These are phyloP conservation scores for Cruciata laevipes DNA, from an alignment of 257 asterid genomes.

Conservation along the genomic window DNA sequence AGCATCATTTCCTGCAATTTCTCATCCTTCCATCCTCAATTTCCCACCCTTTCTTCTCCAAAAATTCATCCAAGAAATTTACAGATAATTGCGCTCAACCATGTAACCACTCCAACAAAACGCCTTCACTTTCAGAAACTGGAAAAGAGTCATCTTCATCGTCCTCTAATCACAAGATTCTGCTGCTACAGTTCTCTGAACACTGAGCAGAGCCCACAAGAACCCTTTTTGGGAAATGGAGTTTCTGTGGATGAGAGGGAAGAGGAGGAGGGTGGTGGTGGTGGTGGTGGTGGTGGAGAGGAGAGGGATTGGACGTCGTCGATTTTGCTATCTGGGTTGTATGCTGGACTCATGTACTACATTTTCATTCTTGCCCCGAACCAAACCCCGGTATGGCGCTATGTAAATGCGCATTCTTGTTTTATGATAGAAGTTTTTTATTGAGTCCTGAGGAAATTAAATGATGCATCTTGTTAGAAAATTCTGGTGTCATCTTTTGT, in stretches of 20 bases:
- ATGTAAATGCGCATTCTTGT: not conserved
- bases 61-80: conserved; percentile 19
- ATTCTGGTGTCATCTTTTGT: too few species aligned
- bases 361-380: conserved; percentile 68
- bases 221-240: conserved; percentile 34
- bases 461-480: too few species aligned
- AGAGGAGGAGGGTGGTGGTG: conserved; percentile 13
- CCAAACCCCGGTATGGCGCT: conserved; percentile 73
- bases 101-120: not conserved
- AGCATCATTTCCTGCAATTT: conserved; percentile 47
- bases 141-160: conserved; percentile 12
- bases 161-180: conserved; percentile 13
- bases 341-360: conserved; percentile 81
- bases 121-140: not conserved
- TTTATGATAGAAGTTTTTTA: not conserved
- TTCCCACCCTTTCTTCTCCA: conserved; percentile 14
- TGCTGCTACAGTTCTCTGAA: conserved; percentile 35
- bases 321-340: conserved; percentile 59
- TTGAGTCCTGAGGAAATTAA: not conserved
- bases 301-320: conserved; percentile 92
- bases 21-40: conserved; percentile 29
- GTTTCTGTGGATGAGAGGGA: conserved; percentile 11
- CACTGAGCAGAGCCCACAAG: conserved; percentile 37
- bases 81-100: not conserved
- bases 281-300: conserved; percentile 35